Percentiles rank a stretch among this genome's conserved stretches.
phyloP scores from a whole-genome alignment of 2,329 filamentous ascomycete genomes.

The Arthroderma uncinatum region DNA sequence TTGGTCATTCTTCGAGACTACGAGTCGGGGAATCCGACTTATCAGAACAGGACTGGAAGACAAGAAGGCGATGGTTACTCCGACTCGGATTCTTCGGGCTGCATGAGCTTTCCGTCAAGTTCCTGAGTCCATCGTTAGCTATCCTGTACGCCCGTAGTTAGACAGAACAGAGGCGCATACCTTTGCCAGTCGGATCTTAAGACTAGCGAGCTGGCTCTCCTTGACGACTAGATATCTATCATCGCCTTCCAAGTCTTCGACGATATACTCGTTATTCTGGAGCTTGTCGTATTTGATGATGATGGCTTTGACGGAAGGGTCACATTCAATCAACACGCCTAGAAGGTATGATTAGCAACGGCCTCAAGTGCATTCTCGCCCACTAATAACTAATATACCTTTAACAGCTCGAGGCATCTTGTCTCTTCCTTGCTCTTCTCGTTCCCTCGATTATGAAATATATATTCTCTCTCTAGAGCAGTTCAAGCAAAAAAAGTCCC shows the following conservation, averaged over 20 bases:
- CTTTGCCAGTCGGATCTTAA: slow-evolving; percentile 34
- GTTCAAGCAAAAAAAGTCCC: no score
- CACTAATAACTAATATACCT: neutral
- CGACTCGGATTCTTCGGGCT: slow-evolving; percentile 37
- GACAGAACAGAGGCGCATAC: slow-evolving; percentile 20
- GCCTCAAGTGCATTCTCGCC: neutral
- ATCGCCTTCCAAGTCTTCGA: slow-evolving; percentile 37
- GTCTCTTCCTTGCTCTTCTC: neutral
- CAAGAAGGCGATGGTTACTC: slow-evolving; percentile 17
- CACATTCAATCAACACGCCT: slow-evolving; percentile 39
- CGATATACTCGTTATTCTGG: slow-evolving; percentile 37
- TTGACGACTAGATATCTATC: slow-evolving; percentile 37
- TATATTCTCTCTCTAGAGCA: no score
- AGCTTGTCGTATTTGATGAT: slow-evolving; percentile 38
- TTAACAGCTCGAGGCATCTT: slow-evolving; percentile 14
- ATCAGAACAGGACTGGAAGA: neutral
- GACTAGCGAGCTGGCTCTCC: slow-evolving; percentile 34
- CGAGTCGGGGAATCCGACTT: neutral
- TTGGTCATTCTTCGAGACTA: no score
- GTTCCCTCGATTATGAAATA: neutral
- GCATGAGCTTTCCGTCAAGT: slow-evolving; percentile 38
- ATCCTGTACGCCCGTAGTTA: neutral
- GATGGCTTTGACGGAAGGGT: slow-evolving; percentile 40
- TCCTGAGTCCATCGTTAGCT: slow-evolving; percentile 23
- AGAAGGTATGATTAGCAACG: neutral